Base-by-base conservation (phyloP, 2,329 filamentous ascomycete species). In the Lasiodiplodia sp. region DNA sequence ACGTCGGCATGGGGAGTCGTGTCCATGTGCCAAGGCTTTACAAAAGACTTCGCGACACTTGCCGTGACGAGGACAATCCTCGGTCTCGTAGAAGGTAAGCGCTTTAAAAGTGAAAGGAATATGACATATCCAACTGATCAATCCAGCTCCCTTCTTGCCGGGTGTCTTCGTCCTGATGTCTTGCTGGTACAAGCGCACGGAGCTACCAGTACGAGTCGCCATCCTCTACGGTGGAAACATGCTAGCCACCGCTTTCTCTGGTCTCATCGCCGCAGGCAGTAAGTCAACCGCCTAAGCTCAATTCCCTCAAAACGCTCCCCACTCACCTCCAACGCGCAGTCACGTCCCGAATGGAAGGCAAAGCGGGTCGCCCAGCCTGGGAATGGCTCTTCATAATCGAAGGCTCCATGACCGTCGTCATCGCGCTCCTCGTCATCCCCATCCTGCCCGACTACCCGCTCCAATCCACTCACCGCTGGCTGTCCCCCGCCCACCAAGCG, bases 151-250 rank as follows among this genome's bases (percentile, higher is more conserved):
- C 3, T 67, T 67, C 40, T 23, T 67, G 71, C 74, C 83, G 14
- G 84, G 83, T 7, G 79, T 82, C 8, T 73, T 86, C n/a, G 84
- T 83, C 74, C 83, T 83, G 68, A 78, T 86, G 11, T 83, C 80
- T 8, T 82, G 81, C 70, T 86, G 84, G 84, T 87, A 87, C 71
- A 87, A 84, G 2, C 83, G 83, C 57, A 81, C 82, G 28, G 85
- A 87, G 69, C 74, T 87, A 14, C 82, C 82, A 2, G 79, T 84
- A 56, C 81, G 86, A 5, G 85, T 83, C 71, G 81, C 82, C n/a
- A 81, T 86, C 53, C 82, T 87, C 66, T 87, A 86, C 73, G 82
- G 83, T 3, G 85, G 84, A 4, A 83, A 81, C 2, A 75, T 86
- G 34, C 78, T 87, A 28, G 82, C 81, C 57, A 83, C 77, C 55